A percentile compares a stretch with the other conserved stretches of the same genome.
phyloP scores from a whole-genome alignment of 1,284 basidiomycete genomes.

The Trichosporon ovoides region DNA sequence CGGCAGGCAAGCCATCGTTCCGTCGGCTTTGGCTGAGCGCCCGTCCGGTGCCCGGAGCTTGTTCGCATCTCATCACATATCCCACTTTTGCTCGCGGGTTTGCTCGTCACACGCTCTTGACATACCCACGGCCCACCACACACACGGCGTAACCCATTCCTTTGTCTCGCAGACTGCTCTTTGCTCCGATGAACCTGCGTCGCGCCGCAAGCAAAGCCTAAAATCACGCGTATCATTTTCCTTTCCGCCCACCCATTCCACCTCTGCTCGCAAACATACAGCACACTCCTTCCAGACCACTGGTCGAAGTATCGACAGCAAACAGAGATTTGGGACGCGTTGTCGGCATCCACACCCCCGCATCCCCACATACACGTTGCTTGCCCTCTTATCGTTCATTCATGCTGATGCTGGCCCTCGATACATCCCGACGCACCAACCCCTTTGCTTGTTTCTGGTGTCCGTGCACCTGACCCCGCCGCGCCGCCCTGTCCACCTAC shows the following conservation, averaged over 20 bases:
- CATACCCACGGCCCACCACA: neutral
- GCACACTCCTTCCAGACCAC: too few species aligned
- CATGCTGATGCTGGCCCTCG: conserved; percentile 1
- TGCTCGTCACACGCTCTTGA: neutral
- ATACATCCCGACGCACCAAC: neutral
- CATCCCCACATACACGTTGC: too few species aligned
- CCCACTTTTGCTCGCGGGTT: neutral
- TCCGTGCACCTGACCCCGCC: conserved; percentile 4
- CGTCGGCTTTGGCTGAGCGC: neutral
- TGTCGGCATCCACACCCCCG: neutral
- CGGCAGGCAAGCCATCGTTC: neutral
- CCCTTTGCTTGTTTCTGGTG: conserved; percentile 1
- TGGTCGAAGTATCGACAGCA: neutral
- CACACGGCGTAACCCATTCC: neutral
- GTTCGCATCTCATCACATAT: neutral
- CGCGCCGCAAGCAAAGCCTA: neutral
- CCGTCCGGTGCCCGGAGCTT: neutral
- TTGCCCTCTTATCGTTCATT: neutral
- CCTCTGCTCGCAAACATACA: neutral
- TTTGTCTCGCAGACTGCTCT: neutral
- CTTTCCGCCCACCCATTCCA: neutral
- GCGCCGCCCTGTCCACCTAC: neutral
- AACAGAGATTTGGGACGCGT: neutral
- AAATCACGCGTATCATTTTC: neutral
- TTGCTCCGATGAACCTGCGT: neutral